These are phyloP conservation scores for Baorangia bicolor DNA, from an alignment of 768 basidiomycete genomes.

Conservation along the genomic window DNA sequence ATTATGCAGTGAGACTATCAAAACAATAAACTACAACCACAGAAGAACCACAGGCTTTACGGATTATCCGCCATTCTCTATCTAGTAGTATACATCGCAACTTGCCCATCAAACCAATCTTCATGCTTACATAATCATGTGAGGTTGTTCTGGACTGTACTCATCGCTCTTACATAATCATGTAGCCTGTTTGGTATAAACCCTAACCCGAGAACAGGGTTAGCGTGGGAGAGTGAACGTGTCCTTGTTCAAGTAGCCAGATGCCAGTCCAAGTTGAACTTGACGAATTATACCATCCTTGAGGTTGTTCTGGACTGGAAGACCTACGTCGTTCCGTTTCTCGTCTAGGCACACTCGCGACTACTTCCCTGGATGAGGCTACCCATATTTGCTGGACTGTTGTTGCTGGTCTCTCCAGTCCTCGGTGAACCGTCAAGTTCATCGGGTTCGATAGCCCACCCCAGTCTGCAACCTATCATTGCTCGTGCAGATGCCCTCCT, in stretches of 20 bases:
- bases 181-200: neutral
- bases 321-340: neutral
- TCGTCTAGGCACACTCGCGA: neutral
- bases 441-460: slow-evolving; percentile 44
- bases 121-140: no score
- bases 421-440: slow-evolving; percentile 24
- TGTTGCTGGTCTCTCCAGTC: slow-evolving; percentile 26
- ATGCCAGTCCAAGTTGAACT: slow-evolving; percentile 6
- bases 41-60: no score
- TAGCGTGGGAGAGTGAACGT: slow-evolving; percentile 29
- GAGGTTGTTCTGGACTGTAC: no score
- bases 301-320: neutral
- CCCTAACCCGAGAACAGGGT: slow-evolving; percentile 24
- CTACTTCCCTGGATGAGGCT: slow-evolving; percentile 23
- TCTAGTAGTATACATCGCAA: no score
- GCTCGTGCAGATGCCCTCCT: slow-evolving; percentile 68
- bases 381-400: slow-evolving; percentile 21
- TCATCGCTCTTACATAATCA: neutral
- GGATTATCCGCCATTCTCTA: no score
- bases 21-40: no score
- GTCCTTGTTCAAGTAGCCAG: slow-evolving; percentile 2
- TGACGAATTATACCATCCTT: neutral
- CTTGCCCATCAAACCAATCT: no score
- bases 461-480: slow-evolving; percentile 70
- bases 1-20: no score